A percentile compares a stretch with the other conserved stretches of the same genome.
Conservation (phyloP, 1,284 basidiomycete genomes). For the Tausonia pullulans region DNA sequence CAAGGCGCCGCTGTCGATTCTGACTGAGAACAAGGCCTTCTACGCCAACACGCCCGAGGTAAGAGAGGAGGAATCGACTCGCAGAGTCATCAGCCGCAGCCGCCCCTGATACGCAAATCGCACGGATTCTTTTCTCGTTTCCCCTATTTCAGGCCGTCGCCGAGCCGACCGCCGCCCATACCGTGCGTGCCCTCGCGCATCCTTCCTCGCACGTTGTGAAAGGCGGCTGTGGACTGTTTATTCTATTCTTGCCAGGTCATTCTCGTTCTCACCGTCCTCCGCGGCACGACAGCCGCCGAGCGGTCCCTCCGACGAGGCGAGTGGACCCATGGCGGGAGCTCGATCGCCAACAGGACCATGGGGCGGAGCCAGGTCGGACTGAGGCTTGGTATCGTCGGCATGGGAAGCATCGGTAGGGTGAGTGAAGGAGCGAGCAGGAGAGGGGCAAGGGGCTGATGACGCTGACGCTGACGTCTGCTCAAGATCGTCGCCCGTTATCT, state of each 20-base stretch:
- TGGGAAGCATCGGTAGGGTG: conserved; percentile 12
- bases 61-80: too few relatives aligned
- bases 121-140: too few relatives aligned
- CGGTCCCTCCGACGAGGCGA: conserved; percentile 11
- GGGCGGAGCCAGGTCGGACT: conserved; percentile 7
- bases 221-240: not conserved
- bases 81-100: too few relatives aligned
- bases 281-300: conserved; percentile 9
- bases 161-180: conserved; percentile 12
- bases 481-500: conserved; percentile 10
- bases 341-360: conserved; percentile 7
- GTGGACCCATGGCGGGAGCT: conserved; percentile 1
- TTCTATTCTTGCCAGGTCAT: conserved; percentile 4
- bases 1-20: not conserved
- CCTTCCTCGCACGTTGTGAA: not conserved
- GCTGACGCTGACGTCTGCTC: not conserved
- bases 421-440: not conserved
- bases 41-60: conserved; percentile 10
- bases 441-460: too few relatives aligned
- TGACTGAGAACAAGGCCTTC: conserved; percentile 2
- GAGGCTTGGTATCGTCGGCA: conserved; percentile 13
- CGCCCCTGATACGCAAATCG: too few relatives aligned
- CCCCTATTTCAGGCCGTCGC: not conserved
- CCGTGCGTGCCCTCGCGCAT: not conserved
- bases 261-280: conserved; percentile 9